Evolutionary conservation across 495 filamentous ascomycete species (phyloP).

Genomic region (Penicillium daleae): DNA sequence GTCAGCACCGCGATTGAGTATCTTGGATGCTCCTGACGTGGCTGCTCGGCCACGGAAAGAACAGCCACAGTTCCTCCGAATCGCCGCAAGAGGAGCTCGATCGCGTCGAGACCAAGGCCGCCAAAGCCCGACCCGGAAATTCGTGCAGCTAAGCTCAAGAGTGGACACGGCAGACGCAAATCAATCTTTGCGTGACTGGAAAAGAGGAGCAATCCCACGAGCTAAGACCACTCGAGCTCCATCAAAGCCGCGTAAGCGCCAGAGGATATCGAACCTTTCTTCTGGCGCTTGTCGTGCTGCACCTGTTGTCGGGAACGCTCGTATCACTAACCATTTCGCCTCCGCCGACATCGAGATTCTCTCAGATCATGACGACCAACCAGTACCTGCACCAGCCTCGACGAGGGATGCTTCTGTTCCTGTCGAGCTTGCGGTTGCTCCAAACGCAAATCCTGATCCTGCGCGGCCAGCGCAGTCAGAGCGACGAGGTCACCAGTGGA

Average conservation of each 20-base stretch:
- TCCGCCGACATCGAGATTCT: neutral
- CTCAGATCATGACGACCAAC: neutral
- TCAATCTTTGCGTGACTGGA: slow-evolving; percentile 72
- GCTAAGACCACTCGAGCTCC: slow-evolving; percentile 33
- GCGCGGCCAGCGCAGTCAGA: slow-evolving; percentile 19
- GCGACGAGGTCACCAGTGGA: slow-evolving; percentile 39
- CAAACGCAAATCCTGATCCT: neutral
- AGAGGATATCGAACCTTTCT: slow-evolving; percentile 26
- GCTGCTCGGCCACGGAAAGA: slow-evolving; percentile 29
- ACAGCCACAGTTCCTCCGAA: slow-evolving; percentile 71
- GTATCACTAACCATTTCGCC: slow-evolving; percentile 10
- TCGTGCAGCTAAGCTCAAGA: slow-evolving; percentile 69
- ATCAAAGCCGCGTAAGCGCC: slow-evolving; percentile 26
- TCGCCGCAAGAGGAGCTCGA: slow-evolving; percentile 75
- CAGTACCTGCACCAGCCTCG: slow-evolving; percentile 2
- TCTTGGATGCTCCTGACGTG: slow-evolving; percentile 70
- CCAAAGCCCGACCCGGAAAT: slow-evolving; percentile 74
- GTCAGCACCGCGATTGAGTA: slow-evolving; percentile 58
- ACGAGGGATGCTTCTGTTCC: slow-evolving; percentile 8
- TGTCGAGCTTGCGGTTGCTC: slow-evolving; percentile 3
- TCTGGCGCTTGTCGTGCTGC: slow-evolving; percentile 19
- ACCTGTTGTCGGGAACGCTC: slow-evolving; percentile 8
- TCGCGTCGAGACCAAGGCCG: slow-evolving; percentile 65
- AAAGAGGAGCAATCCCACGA: slow-evolving; percentile 65
- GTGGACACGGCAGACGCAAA: slow-evolving; percentile 78